Percentiles rank a stretch among this genome's conserved stretches.
These are phyloP conservation scores for Xylaria sp. DNA, from an alignment of 2,329 filamentous ascomycete species.

Conservation along the genomic window DNA sequence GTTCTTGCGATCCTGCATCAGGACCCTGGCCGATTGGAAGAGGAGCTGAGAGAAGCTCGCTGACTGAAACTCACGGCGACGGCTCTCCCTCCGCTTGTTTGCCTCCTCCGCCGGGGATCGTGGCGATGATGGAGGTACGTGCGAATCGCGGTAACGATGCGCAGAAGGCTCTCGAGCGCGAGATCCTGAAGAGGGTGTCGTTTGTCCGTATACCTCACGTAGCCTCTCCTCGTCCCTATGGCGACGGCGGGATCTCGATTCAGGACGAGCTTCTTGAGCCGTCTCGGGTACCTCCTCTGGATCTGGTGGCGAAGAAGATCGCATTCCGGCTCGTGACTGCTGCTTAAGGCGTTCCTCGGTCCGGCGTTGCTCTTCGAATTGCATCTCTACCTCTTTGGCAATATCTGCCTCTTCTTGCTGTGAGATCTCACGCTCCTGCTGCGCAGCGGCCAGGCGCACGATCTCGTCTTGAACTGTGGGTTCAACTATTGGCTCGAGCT, in stretches of 20 bases:
- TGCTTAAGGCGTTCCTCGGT: slow-evolving; percentile 41
- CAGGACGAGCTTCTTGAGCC: slow-evolving; percentile 41
- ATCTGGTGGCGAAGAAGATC: slow-evolving; percentile 18
- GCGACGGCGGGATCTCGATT: slow-evolving; percentile 47
- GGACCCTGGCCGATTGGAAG: slow-evolving; percentile 63
- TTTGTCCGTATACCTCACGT: slow-evolving; percentile 65
- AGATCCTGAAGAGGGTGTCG: slow-evolving; percentile 35
- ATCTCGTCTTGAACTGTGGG: slow-evolving; percentile 68
- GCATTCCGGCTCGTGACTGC: slow-evolving; percentile 20
- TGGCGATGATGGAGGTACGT: slow-evolving; percentile 44
- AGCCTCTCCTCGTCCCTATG: slow-evolving; percentile 62
- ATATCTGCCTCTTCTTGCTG: slow-evolving; percentile 50
- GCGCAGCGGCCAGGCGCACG: slow-evolving; percentile 62
- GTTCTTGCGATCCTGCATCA: slow-evolving; percentile 69
- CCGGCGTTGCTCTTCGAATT: slow-evolving; percentile 51
- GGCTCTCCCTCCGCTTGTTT: slow-evolving; percentile 50
- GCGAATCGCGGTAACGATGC: slow-evolving; percentile 42
- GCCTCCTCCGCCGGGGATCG: slow-evolving; percentile 46
- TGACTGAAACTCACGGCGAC: slow-evolving; percentile 50
- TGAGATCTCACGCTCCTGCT: slow-evolving; percentile 54
- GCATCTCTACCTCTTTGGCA: slow-evolving; percentile 49
- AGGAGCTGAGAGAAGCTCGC: slow-evolving; percentile 66
- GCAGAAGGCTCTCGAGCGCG: slow-evolving; percentile 35
- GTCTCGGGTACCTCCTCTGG: slow-evolving; percentile 33
- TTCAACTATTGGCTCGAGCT: slow-evolving; percentile 81